Evolutionary conservation across 2,329 filamentous ascomycete species (phyloP).

Genomic region (Diatrype stigma): DNA sequence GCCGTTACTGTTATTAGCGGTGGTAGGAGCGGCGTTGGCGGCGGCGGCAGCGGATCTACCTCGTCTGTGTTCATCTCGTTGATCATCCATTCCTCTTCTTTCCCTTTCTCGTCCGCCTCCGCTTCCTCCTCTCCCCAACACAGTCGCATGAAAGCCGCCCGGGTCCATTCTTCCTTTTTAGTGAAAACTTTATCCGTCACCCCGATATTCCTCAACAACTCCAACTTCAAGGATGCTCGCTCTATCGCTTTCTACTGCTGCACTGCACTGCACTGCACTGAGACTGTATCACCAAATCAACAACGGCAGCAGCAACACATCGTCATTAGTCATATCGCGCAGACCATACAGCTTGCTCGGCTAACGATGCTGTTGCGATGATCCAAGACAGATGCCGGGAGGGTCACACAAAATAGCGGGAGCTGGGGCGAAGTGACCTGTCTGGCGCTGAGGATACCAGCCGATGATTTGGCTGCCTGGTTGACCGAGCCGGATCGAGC

Average conservation of each 20-base stretch:
- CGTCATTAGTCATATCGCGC: not conserved
- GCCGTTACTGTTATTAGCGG: not conserved
- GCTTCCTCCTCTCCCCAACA: slow-evolving; percentile 17
- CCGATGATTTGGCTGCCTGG: too few species aligned
- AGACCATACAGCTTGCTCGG: not conserved
- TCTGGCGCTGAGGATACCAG: too few species aligned
- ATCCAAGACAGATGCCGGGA: not conserved
- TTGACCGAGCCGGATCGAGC: too few species aligned
- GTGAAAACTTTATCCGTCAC: slow-evolving; percentile 3
- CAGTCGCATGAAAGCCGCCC: slow-evolving; percentile 24
- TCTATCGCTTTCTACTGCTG: not conserved
- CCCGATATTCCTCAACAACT: slow-evolving; percentile 7
- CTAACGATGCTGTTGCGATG: not conserved
- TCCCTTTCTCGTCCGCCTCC: slow-evolving; percentile 8
- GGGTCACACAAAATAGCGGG: not conserved
- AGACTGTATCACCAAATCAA: not conserved
- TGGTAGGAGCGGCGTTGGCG: not conserved
- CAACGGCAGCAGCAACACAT: not conserved
- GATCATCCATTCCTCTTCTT: slow-evolving; percentile 3
- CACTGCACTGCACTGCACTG: not conserved
- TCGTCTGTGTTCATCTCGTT: slow-evolving; percentile 1
- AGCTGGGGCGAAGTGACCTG: not conserved
- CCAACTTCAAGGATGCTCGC: slow-evolving; percentile 1
- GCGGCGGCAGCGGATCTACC: not conserved
- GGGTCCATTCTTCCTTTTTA: slow-evolving; percentile 6